A percentile compares a stretch with the other conserved stretches of the same genome.
These are phyloP conservation scores for Heterobasidion parviporum DNA, from an alignment of 1,284 basidiomycete species.

Conservation along the genomic window DNA sequence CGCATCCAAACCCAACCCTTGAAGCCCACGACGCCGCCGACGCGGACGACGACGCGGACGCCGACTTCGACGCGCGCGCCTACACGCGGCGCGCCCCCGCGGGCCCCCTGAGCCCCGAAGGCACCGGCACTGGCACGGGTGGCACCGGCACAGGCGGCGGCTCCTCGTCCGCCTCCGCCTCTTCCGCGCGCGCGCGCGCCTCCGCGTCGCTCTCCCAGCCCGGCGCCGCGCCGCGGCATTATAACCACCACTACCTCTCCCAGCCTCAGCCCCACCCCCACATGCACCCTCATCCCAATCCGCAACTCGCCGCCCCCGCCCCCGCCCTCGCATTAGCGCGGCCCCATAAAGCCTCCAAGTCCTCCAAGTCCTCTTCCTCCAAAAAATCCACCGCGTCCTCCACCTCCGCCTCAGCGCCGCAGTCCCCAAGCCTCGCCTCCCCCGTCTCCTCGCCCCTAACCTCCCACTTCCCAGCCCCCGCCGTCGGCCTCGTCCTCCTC, in stretches of 20 bases:
- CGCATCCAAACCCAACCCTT: not conserved
- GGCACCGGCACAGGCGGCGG: not conserved
- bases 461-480: not conserved
- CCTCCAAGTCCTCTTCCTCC: not conserved
- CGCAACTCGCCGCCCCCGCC: not conserved
- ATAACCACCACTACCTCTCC: slow-evolving; percentile 23
- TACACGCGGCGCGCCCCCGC: slow-evolving; percentile 33
- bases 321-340: too few relatives aligned
- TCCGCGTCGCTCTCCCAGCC: too few relatives aligned
- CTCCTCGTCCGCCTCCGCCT: slow-evolving; percentile 14
- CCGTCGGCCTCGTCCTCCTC: not conserved
- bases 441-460: not conserved
- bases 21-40: slow-evolving; percentile 6
- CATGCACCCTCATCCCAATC: slow-evolving; percentile 13
- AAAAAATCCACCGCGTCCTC: not conserved
- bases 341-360: not conserved
- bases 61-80: slow-evolving; percentile 51
- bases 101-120: slow-evolving; percentile 2
- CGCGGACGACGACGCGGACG: slow-evolving; percentile 35
- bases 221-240: slow-evolving; percentile 30
- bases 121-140: not conserved
- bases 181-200: slow-evolving; percentile 52
- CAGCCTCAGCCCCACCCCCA: slow-evolving; percentile 13
- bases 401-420: not conserved
- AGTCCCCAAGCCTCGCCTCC: not conserved